Base-by-base conservation (phyloP, 305 asterid genomes). In the Solanum hybrid region DNA sequence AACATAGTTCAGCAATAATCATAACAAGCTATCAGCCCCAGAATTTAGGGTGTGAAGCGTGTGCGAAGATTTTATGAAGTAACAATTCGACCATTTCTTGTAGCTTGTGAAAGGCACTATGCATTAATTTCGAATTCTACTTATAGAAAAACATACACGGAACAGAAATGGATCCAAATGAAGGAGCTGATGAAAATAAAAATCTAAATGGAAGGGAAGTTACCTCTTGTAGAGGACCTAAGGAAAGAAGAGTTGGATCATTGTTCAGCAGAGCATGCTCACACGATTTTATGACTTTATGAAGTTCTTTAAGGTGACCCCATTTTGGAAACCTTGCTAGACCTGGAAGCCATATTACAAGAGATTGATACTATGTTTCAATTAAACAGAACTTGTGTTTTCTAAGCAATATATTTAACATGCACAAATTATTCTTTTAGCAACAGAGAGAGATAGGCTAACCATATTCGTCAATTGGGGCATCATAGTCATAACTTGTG, bases 391-490 rank as follows among this genome's bases (percentile, higher is more conserved):
- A 79, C 80, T 88, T 86, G 86, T n/a, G n/a, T n/a, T n/a, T n/a
- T n/a, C n/a, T n/a, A n/a, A n/a, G n/a, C 84, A 69, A 71, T 87
- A 69, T 84, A 85, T 90, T 86, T 89, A 42, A 86, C 37, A 71
- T 16, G 31, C 82, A 85, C 76, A 64, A 84, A 89, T 31, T 60
- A 82, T 86, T 56, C 90, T 24, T 86, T 71, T 66, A 75, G 71
- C 79, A 86, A 81, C 73, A 60, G 73, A 86, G 78, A 42, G 37
- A 29, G 37, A 77, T 82, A 72, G 35, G 77, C 90, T 89, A 90
- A 94, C 99, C 99, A 91, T 97, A 97, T 95, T 97, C 99, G 90
- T 97, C 99, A 88, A 97, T 95, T 86, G 99, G 99, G 56, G 99
- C 99, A 92, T 97, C 98, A 90, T 97, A 97, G 93, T 97, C 99